A percentile compares a stretch with the other conserved stretches of the same genome.
Evolutionary conservation across 768 basidiomycete species (phyloP).

Genomic region (Mycena metata): DNA sequence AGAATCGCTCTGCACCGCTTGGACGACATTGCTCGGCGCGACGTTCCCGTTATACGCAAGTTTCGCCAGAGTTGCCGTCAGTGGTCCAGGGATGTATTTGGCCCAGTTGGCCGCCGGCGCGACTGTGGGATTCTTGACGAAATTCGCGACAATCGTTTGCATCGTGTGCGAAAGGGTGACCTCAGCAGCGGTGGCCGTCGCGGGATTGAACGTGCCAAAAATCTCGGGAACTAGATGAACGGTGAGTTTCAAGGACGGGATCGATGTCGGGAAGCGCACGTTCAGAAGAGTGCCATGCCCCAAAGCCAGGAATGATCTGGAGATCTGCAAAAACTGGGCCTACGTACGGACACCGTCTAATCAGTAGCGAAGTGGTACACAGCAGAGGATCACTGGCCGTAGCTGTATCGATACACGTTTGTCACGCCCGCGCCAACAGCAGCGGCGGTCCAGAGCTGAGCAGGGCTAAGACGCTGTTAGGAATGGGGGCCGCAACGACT

Average conservation of each 20-base stretch:
- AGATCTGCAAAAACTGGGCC: conserved; percentile 40
- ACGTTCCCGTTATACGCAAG: conserved; percentile 42
- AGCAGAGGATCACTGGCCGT: conserved; percentile 23
- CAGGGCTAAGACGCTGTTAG: conserved; percentile 19
- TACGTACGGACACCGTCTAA: background rate
- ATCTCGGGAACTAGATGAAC: conserved; percentile 36
- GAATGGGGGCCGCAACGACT: background rate
- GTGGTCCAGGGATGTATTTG: conserved; percentile 31
- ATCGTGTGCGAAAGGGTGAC: conserved; percentile 42
- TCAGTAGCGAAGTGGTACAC: no score
- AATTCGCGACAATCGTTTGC: conserved; percentile 39
- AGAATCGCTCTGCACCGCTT: conserved; percentile 30
- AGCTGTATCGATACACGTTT: conserved; percentile 39
- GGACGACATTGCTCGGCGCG: conserved; percentile 33
- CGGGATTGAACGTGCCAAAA: conserved; percentile 42
- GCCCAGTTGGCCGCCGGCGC: conserved; percentile 39
- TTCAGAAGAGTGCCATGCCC: conserved; percentile 42
- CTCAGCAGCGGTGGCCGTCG: conserved; percentile 41
- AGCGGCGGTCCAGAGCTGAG: conserved; percentile 30
- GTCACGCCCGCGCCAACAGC: conserved; percentile 31
- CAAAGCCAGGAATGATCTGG: conserved; percentile 39
- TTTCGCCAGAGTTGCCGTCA: conserved; percentile 38
- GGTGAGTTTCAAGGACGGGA: background rate
- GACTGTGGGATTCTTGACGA: conserved; percentile 37
- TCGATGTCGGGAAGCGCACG: conserved; percentile 21